Conservation (phyloP, 106 monocot species). For the Alisma plantagoaquatica region DNA sequence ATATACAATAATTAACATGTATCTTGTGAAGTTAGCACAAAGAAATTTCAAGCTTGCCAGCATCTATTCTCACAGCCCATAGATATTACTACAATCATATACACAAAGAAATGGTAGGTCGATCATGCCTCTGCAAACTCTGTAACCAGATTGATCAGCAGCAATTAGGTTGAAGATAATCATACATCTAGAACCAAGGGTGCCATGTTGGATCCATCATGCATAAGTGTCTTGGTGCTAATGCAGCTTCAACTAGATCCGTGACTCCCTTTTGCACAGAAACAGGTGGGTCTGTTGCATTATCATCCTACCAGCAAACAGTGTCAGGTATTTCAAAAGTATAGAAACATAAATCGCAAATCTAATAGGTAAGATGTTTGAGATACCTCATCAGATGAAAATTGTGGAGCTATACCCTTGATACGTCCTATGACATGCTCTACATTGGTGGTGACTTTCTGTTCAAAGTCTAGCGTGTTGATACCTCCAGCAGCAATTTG, state of each 20-base stretch:
- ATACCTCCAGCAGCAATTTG: constrained; percentile 38
- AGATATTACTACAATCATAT: no score
- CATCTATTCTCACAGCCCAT: no score
- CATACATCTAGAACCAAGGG: constrained; percentile 98
- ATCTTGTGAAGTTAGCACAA: no score
- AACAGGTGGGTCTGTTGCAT: constrained; percentile 66
- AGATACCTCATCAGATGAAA: constrained; percentile 70
- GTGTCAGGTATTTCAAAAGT: no score
- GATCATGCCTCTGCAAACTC: no score
- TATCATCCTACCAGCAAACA: constrained; percentile 66
- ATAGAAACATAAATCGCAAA: no score
- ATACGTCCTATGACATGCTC: constrained; percentile 76
- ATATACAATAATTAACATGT: no score
- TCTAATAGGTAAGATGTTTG: not conserved
- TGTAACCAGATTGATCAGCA: no score
- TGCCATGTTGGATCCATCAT: constrained; percentile 99
- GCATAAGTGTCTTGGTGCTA: constrained; percentile 73
- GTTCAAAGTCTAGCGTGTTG: constrained; percentile 70
- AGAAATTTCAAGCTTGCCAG: no score
- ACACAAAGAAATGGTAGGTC: no score
- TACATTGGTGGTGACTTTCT: constrained; percentile 85
- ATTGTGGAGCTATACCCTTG: constrained; percentile 73
- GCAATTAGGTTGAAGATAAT: no score
- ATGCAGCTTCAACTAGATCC: constrained; percentile 72
- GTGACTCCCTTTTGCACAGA: constrained; percentile 86